Base-by-base conservation (phyloP, 163 green algal genomes). In the Smithsoniella earleae region DNA sequence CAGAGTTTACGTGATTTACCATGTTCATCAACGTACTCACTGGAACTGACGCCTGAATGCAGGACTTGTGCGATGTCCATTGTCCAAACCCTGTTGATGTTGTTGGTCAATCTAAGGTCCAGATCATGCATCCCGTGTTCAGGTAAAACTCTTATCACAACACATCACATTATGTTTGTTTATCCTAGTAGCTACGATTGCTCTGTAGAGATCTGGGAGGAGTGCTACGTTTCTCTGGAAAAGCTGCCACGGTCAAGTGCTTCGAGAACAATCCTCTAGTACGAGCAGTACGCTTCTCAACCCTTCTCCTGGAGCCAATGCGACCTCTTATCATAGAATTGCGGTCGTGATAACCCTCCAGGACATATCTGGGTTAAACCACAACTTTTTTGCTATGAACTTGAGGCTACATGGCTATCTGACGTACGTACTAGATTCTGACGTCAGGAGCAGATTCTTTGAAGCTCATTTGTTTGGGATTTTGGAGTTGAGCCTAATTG, bases 221-320 rank as follows among this genome's bases (percentile, higher is more conserved):
- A 25, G 78, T 86, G 38, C 36, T 82, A 4, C 72, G 82, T 3
- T 96, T 95, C 79, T 85, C 75, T 31, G 90, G 91, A 4, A 79
- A 79, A 36, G 86, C 79, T 1, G 77, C 82, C 2, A 96, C 90
- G 75, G 75, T 96, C 2, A 83, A 87, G 36, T 96, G 90, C 80
- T 95, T 90, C 66, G 91, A 97, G 66, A 93, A 92, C 79, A 95
- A 94, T 74, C 89, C 87, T 0, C 81, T 92, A 4, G 88, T 95
- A 3, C 79, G 88, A 10, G 83, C 89, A 79, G 86, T 87, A 44
- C 34, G 73, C 31, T n/a, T n/a, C n/a, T n/a, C n/a, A n/a, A n/a
- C n/a, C n/a, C n/a, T n/a, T n/a, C n/a, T n/a, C n/a, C n/a, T n/a
- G n/a, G n/a, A n/a, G n/a, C n/a, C n/a, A n/a, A n/a, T n/a, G n/a